Evolutionary conservation across 768 basidiomycete species (phyloP).

Genomic region (Tulasnella sp.): DNA sequence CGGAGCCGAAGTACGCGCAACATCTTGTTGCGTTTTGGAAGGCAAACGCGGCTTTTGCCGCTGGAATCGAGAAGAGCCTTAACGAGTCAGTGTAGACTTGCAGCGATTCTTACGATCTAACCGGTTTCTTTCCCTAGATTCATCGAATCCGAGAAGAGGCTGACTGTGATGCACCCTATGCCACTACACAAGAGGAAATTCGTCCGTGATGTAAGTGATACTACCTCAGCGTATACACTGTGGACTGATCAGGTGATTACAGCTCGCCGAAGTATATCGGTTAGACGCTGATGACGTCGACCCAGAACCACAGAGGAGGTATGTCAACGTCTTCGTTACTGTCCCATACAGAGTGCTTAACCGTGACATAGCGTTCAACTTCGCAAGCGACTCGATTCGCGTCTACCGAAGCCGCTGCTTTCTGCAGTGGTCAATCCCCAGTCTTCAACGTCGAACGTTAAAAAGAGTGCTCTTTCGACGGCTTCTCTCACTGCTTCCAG

Average conservation of each 20-base stretch:
- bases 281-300: conserved; percentile 82
- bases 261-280: conserved; percentile 69
- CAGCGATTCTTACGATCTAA: conserved; percentile 4
- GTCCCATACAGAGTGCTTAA: no score
- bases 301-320: conserved; percentile 82
- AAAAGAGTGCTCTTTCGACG: no score
- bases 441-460: no score
- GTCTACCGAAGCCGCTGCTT: conserved; percentile 59
- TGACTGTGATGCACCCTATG: conserved; percentile 71
- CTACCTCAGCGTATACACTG: background rate
- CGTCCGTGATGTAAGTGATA: conserved; percentile 51
- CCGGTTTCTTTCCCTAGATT: conserved; percentile 38
- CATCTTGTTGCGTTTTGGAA: conserved; percentile 52
- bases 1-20: conserved; percentile 24
- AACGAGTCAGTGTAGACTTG: conserved; percentile 42
- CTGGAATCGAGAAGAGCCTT: conserved; percentile 68
- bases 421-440: conserved; percentile 33
- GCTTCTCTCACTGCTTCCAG: background rate
- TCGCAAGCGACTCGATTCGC: conserved; percentile 67
- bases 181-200: conserved; percentile 69
- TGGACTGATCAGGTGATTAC: conserved; percentile 12
- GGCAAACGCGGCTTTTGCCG: conserved; percentile 52
- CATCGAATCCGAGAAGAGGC: conserved; percentile 48
- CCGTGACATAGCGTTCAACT: conserved; percentile 77
- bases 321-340: no score